Evolutionary conservation across 768 basidiomycete genomes (phyloP), one percentile per base, ranked within the genome.

Genomic region (Porphyrellus cyaneotinctus): DNA sequence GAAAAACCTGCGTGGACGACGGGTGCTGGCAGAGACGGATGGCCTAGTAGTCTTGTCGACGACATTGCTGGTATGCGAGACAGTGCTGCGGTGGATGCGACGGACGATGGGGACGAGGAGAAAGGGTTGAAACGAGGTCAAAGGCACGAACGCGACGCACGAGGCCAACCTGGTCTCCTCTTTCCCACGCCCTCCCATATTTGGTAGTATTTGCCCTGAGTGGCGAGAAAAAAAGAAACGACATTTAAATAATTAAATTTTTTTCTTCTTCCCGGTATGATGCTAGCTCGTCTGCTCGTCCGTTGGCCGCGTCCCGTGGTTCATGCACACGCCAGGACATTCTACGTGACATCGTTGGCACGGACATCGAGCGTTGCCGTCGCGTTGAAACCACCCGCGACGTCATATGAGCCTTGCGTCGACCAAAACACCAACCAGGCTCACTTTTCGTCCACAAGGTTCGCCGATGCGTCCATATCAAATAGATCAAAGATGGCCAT

Each of bases 1-100:
- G 83, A 82, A 70, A 86, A 82, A 24, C 83, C 80, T 33, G 83
- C 80, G 57, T 88, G 85, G 28, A 87, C 74, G 37, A 84, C 85
- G 50, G 88, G 85, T 5, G 88, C 85, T 26, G 87, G 88, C 1
- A 90, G 69, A 14, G 85, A 79, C 14, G 81, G 80, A 57, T 84
- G 82, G 3, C 74, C 72, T 58, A 84, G 83, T 14, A 80, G 70
- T 74, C 82, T 78, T 53, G 80, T 65, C 13, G 82, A 66, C 26
- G 81, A 72, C 81, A 83, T 82, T 59, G 33, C 28, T 15, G 41
- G 41, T 47, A 36, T 56, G 52, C 36, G 36, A 24, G 22, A 39
- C 39, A 32, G 48, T 10, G 33, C 35, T 47, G 53, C 26, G 36
- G n/a, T 20, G 43, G 35, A 49, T 53, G 51, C 28, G 50, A 49